Percentiles rank a stretch among this genome's conserved stretches.
These are phyloP conservation scores for Chamaecyparis obtusa DNA, from an alignment of 75 land plant species.

Conservation along the genomic window DNA sequence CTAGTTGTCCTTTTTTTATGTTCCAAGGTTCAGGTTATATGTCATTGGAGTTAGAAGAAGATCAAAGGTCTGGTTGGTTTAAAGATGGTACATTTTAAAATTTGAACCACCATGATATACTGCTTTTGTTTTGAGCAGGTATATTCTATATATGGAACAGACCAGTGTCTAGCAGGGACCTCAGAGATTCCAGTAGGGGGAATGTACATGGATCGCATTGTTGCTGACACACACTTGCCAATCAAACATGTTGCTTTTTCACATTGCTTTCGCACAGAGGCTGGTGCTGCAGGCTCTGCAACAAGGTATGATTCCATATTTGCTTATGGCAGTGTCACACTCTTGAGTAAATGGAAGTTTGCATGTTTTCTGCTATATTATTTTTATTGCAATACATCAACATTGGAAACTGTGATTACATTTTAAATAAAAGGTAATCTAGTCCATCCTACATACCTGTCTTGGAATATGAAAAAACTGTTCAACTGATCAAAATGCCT, in stretches of 20 bases:
- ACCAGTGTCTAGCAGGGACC: constrained; percentile 92
- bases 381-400: neutral
- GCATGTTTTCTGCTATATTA: neutral
- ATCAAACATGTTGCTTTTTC: constrained; percentile 88
- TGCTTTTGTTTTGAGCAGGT: constrained; percentile 46
- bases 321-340: neutral
- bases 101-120: neutral
- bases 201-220: constrained; percentile 89
- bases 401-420: neutral
- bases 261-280: constrained; percentile 98
- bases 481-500: neutral
- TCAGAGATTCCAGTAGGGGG: constrained; percentile 99
- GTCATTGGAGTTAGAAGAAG: neutral
- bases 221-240: constrained; percentile 73
- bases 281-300: constrained; percentile 96
- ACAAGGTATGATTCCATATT: constrained; percentile 55
- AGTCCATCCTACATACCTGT: neutral
- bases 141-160: constrained; percentile 88
- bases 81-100: neutral
- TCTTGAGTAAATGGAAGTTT: neutral
- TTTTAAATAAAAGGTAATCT: neutral
- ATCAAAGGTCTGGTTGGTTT: neutral
- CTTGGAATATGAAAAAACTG: neutral
- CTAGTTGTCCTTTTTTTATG: neutral
- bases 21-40: neutral